These are phyloP conservation scores for Rhizopus arrhizus DNA, from an alignment of 371 early-diverging fungal species.

Conservation along the genomic window DNA sequence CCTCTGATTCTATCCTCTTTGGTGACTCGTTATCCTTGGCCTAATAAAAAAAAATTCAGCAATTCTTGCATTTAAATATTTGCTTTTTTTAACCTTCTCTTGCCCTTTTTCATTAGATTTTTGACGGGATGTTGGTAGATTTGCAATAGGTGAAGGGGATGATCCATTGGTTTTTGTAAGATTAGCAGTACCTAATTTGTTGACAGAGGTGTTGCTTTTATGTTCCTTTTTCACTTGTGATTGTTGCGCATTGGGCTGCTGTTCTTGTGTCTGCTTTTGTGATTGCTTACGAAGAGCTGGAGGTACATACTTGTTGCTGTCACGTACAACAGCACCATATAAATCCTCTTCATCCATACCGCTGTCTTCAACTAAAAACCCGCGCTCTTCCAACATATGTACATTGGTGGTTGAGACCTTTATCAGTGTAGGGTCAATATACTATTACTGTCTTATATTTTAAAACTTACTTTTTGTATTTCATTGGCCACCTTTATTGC, in stretches of 20 bases:
- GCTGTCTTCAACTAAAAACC: conserved; percentile 63
- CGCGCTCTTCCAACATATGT: conserved; percentile 95
- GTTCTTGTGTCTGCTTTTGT: conserved; percentile 19
- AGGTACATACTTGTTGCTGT: conserved; percentile 79
- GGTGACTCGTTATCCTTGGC: conserved; percentile 5
- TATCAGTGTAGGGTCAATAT: neutral
- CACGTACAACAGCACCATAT: conserved; percentile 80
- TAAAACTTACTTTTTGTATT: conserved; percentile 67
- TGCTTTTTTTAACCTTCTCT: conserved; percentile 23
- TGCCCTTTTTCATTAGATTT: conserved; percentile 24
- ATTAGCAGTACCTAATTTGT: conserved; percentile 39
- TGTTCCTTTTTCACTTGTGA: conserved; percentile 12
- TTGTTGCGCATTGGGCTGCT: conserved; percentile 4
- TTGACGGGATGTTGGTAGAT: conserved; percentile 31
- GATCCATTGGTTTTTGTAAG: conserved; percentile 33
- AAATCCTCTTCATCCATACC: conserved; percentile 89
- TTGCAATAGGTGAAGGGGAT: conserved; percentile 38
- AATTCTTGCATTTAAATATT: neutral
- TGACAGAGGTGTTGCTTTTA: conserved; percentile 27
- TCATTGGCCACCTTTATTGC: conserved; percentile 91
- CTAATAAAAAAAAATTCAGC: neutral
- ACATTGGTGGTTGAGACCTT: conserved; percentile 72
- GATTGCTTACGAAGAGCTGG: conserved; percentile 72
- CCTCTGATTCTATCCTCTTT: conserved; percentile 56
- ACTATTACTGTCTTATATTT: neutral